Base-by-base conservation (phyloP, 2,329 filamentous ascomycete species). In the Pseudopithomyces chartarum region DNA sequence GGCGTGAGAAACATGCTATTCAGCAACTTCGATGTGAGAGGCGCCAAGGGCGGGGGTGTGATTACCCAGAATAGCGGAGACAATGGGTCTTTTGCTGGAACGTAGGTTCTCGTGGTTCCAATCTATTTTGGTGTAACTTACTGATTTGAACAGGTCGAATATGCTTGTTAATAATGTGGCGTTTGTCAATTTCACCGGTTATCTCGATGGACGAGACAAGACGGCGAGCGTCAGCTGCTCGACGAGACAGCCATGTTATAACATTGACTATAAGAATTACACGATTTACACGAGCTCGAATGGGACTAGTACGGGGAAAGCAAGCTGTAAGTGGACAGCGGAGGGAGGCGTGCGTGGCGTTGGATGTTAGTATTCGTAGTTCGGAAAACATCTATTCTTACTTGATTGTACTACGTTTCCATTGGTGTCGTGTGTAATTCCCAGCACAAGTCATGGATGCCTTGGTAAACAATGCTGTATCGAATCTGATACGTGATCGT, bases 131-230 rank as follows among this genome's bases (percentile, higher is more conserved):
- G 19, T 36, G 23, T 4, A 23, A 15, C n/a, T 20, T 50, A 8
- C 47, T 50, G n/a, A 50, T 29, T 15, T 19, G 10, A n/a, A 11
- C 15, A 52, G 33, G 20, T 46, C 51, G 6, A 76, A 80, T 57
- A 82, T 85, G 80, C 70, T 76, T 11, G 68, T 85, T 43, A 79
- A 74, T 0, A 79, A 84, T 56, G 67, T 85, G 15, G 73, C 72
- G 1, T 84, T 82, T 66, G 75, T 79, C 26, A 83, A 84, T 58
- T 84, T 84, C 54, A 82, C 79, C 0, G 83, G 83, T 1, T 80
- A 76, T 54, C 65, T 81, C 12, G 65, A 74, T n/a, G 73, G 65
- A 1, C 63, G 63, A 8, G 74, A 65, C 6, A 71, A 67, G 47
- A 77, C 74, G 6, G 76, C 77, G 4, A 73, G 68, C n/a, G 73